phyloP scores from a whole-genome alignment of 306 rosid genomes.

The Myrica gale region DNA sequence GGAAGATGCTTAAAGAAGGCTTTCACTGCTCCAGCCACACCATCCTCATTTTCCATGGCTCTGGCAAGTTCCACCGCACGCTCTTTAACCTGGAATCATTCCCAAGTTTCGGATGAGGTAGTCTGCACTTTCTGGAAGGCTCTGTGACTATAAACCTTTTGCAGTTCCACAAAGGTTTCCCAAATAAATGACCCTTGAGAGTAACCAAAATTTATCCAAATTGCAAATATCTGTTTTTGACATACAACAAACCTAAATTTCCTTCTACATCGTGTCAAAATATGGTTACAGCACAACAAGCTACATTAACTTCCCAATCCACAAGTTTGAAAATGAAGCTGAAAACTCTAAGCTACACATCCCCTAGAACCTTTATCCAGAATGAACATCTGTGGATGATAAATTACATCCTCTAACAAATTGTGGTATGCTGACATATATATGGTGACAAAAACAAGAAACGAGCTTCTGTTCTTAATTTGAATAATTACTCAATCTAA shows the following conservation, averaged over 20 bases:
- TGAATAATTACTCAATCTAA: too few species aligned
- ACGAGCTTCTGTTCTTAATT: too few species aligned
- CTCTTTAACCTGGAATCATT: conserved; percentile 67
- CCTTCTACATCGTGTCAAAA: neutral
- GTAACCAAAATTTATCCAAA: neutral
- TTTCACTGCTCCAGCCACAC: conserved; percentile 92
- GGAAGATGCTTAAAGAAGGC: conserved; percentile 96
- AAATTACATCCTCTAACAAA: neutral
- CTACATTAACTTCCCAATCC: neutral
- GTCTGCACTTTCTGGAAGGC: conserved; percentile 2
- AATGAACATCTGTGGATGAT: neutral
- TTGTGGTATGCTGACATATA: neutral
- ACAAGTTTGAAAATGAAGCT: neutral
- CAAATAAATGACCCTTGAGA: neutral
- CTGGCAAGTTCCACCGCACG: conserved; percentile 74
- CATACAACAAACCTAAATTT: neutral
- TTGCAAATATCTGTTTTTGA: neutral
- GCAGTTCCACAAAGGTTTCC: conserved; percentile 7
- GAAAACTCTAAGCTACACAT: neutral
- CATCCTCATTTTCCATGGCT: conserved; percentile 95
- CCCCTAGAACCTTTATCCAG: neutral
- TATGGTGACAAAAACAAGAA: too few species aligned
- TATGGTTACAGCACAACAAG: neutral
- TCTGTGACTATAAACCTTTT: conserved; percentile 4
- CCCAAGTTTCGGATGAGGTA: conserved; percentile 10